phyloP scores from a whole-genome alignment of 2,329 filamentous ascomycete species.

The Byssochlamys sp. region DNA sequence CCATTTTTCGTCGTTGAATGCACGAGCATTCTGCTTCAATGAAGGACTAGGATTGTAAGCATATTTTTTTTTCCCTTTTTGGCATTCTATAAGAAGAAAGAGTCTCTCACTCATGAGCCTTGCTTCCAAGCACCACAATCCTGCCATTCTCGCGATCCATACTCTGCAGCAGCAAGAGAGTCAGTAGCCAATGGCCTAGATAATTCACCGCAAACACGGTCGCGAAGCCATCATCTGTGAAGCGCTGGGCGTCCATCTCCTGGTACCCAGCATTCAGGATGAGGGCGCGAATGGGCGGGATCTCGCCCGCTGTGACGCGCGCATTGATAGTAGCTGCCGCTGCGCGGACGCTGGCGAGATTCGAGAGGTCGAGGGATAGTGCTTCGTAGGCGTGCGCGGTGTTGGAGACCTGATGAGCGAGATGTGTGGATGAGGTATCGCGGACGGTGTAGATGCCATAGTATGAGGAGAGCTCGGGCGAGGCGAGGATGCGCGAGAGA shows the following conservation, averaged over 20 bases:
- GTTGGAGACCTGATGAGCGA: neutral
- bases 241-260: conserved; percentile 10
- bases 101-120: conserved; percentile 8
- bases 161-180: conserved; percentile 13
- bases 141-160: conserved; percentile 12
- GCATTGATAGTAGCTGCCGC: conserved; percentile 11
- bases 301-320: conserved; percentile 15
- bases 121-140: conserved; percentile 12
- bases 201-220: conserved; percentile 13
- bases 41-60: neutral
- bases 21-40: neutral
- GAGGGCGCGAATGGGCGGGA: conserved; percentile 32
- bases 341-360: conserved; percentile 7
- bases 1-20: conserved; percentile 3
- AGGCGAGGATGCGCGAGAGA: conserved; percentile 7
- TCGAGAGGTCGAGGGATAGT: conserved; percentile 8
- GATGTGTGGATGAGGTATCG: conserved; percentile 1
- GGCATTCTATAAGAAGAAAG: neutral
- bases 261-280: conserved; percentile 27
- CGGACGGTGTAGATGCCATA: conserved; percentile 14
- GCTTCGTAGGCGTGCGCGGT: neutral
- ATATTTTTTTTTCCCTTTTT: neutral
- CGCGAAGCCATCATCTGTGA: conserved; percentile 11
- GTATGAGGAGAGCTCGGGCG: conserved; percentile 9
- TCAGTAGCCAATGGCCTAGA: conserved; percentile 14